A percentile compares a stretch with the other conserved stretches of the same genome.
Evolutionary conservation across 2,329 filamentous ascomycete species (phyloP).

Genomic region (Aspergillus unguis): DNA sequence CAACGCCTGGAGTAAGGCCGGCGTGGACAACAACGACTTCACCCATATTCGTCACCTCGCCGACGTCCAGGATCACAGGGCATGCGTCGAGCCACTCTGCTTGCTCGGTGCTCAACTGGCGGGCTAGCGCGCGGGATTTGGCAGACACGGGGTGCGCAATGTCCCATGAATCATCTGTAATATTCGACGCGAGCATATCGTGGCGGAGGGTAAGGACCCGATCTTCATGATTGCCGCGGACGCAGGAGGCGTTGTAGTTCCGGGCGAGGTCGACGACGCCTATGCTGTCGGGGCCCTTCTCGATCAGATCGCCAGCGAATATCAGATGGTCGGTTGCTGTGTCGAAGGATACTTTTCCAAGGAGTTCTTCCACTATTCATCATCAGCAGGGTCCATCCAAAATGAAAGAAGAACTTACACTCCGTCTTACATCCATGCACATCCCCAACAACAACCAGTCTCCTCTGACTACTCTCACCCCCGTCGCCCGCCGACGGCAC

Average conservation of each 20-base stretch:
- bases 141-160: slow-evolving; percentile 1
- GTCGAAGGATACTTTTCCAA: slow-evolving; percentile 65
- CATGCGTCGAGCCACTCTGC: slow-evolving; percentile 66
- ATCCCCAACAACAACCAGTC: slow-evolving; percentile 82
- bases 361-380: slow-evolving; percentile 51
- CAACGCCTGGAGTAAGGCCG: slow-evolving; percentile 73
- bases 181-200: slow-evolving; percentile 35
- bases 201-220: slow-evolving; percentile 67
- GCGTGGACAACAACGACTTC: slow-evolving; percentile 77
- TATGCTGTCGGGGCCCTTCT: slow-evolving; percentile 79
- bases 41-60: slow-evolving; percentile 58
- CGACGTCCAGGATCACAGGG: slow-evolving; percentile 74
- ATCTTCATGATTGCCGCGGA: slow-evolving; percentile 93
- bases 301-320: slow-evolving; percentile 73
- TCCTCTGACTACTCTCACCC: slow-evolving; percentile 39
- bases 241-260: slow-evolving; percentile 69
- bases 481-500: slow-evolving; percentile 7
- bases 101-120: slow-evolving; percentile 58
- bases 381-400: background rate
- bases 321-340: slow-evolving; percentile 67
- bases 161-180: slow-evolving; percentile 14
- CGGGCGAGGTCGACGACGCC: slow-evolving; percentile 76
- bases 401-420: slow-evolving; percentile 41
- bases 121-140: slow-evolving; percentile 52
- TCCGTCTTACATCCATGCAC: slow-evolving; percentile 82